phyloP scores from a whole-genome alignment of 78 protist genomes.

The Dictyostelium brefeldianum region DNA sequence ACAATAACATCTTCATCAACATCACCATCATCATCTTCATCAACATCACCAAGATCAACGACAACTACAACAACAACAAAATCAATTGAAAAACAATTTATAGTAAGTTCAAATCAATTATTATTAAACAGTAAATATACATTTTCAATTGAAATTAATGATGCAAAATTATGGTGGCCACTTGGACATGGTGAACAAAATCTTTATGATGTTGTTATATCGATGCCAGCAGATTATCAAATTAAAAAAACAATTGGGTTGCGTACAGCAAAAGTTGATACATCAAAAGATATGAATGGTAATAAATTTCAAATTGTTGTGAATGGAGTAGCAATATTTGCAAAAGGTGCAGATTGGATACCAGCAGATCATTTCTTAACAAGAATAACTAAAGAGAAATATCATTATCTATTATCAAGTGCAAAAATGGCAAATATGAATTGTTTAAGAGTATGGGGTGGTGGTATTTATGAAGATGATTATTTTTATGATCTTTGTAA shows the following conservation, averaged over 20 bases:
- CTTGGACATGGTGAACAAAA: constrained; percentile 64
- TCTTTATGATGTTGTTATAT: constrained; percentile 12
- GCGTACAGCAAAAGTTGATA: constrained; percentile 33
- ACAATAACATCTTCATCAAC: not conserved
- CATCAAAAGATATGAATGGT: constrained; percentile 43
- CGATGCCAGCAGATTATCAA: not conserved
- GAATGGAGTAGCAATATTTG: constrained; percentile 52
- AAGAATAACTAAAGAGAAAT: constrained; percentile 7
- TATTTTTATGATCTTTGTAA: constrained; percentile 78
- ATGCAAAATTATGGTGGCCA: constrained; percentile 74
- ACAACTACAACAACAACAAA: too few species aligned
- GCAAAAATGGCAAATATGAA: constrained; percentile 50
- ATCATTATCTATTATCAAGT: not conserved
- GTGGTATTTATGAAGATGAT: constrained; percentile 83
- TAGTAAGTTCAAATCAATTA: not conserved
- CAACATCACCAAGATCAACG: too few species aligned
- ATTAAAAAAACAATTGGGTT: constrained; percentile 23
- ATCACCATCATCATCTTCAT: not conserved
- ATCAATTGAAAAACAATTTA: too few species aligned
- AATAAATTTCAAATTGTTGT: constrained; percentile 62
- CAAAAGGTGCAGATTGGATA: constrained; percentile 86
- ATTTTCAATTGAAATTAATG: not conserved
- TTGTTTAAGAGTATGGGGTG: constrained; percentile 85
- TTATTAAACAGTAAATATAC: not conserved
- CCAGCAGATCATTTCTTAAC: constrained; percentile 72